Evolutionary conservation across 768 basidiomycete species (phyloP).

Genomic region (Paxillus rubicundulus): DNA sequence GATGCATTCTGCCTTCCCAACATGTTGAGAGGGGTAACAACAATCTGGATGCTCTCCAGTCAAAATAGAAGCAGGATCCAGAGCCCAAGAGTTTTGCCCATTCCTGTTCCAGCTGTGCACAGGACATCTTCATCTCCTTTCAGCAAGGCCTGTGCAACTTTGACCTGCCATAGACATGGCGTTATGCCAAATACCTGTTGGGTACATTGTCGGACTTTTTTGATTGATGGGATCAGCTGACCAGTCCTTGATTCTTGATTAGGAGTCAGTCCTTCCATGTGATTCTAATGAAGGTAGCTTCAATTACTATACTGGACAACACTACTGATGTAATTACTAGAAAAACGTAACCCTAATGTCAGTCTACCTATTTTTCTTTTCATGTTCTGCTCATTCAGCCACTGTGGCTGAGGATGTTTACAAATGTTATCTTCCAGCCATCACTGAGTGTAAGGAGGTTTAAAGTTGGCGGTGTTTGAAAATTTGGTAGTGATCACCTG

Average conservation of each 20-base stretch:
- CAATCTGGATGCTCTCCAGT: constrained; percentile 17
- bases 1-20: constrained; percentile 21
- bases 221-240: not conserved
- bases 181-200: not conserved
- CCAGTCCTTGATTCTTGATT: not conserved
- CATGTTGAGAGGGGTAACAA: constrained; percentile 25
- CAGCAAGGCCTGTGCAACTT: constrained; percentile 16
- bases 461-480: constrained; percentile 5
- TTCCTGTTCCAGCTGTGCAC: not conserved
- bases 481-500: too few relatives aligned
- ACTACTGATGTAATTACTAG: not conserved
- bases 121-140: constrained; percentile 17
- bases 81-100: constrained; percentile 22
- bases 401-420: constrained; percentile 4
- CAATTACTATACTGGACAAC: not conserved
- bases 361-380: not conserved
- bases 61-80: constrained; percentile 31
- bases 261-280: not conserved
- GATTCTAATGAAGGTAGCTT: not conserved
- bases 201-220: not conserved
- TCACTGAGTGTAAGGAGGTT: constrained; percentile 4
- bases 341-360: not conserved
- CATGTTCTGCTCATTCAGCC: not conserved
- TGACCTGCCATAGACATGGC: constrained; percentile 23
- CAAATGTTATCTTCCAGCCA: too few relatives aligned